Evolutionary conservation across 345 rosid species (phyloP), one percentile per base, ranked within the genome.

Genomic region (Citrus cavaleriei): DNA sequence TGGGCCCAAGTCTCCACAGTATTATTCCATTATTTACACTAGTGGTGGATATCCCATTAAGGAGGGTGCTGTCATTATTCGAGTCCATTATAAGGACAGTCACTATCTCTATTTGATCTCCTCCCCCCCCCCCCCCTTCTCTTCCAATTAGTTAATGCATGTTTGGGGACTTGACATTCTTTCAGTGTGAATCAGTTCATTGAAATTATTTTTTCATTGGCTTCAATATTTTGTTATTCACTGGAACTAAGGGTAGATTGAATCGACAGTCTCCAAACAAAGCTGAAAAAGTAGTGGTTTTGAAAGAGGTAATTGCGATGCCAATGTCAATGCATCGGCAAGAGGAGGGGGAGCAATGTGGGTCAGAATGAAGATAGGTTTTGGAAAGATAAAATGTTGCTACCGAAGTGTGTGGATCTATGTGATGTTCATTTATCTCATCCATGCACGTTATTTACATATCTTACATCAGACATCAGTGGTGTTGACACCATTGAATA

Each of bases 211-310:
- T 76, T 6, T 24, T 30, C 12, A 42, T 25, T 76, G 54, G 80
- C 22, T 19, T 35, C 51, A 51, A n/a, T 76, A 60, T 46, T 32
- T 60, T 68, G 65, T n/a, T 58, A 30, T 61, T 57, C 27, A 65
- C 73, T 66, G 70, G 79, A 74, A 62, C 2, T 37, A 46, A 1
- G 7, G 12, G 72, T 19, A 74, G 77, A 78, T 75, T 70, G 79
- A 78, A 18, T 67, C n/a, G 76, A 38, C 35, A 68, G 2, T 27
- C 54, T 25, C 63, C 55, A 10, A 37, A 37, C 58, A 13, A 13
- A 57, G 73, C 67, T 14, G n/a, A 67, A 57, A 35, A 57, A 24
- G 10, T 24, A 22, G 34, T 70, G 14, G 27, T 60, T 74, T 10
- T 60, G 42, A 58, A 10, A 14, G 8, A 18, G 63, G 38, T 42